These are phyloP conservation scores for Purpureocillium lavendulum DNA, from an alignment of 2,329 filamentous ascomycete genomes.

Conservation along the genomic window DNA sequence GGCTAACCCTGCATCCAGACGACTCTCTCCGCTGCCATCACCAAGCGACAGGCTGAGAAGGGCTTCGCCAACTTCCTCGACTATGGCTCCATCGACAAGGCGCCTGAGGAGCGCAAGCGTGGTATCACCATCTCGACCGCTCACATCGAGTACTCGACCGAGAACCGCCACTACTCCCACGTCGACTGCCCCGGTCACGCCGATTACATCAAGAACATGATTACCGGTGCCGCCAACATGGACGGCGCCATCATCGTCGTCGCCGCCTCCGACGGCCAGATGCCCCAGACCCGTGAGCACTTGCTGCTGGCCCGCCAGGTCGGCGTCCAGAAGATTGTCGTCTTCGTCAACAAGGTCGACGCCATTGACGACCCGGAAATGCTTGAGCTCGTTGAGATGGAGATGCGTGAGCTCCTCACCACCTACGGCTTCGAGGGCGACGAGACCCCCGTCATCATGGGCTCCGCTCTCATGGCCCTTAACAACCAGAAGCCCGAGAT, in stretches of 20 bases:
- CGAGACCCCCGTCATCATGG: constrained; percentile 93
- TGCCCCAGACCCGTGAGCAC: constrained; percentile 99
- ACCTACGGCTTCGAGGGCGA: constrained; percentile 97
- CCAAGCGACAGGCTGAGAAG: constrained; percentile 94
- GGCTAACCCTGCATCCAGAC: constrained; percentile 52
- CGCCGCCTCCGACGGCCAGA: constrained; percentile 96
- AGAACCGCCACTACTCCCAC: constrained; percentile 93
- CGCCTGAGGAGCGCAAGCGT: constrained; percentile 98
- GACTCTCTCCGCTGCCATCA: constrained; percentile 96
- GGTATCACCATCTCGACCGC: constrained; percentile 99
- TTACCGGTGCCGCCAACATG: constrained; percentile 98
- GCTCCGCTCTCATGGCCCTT: constrained; percentile 89
- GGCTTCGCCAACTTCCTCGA: constrained; percentile 91
- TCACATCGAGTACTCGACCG: constrained; percentile 97
- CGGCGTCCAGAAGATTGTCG: constrained; percentile 94
- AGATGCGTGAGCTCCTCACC: constrained; percentile 94
- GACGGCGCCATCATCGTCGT: constrained; percentile 98
- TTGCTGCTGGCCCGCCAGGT: constrained; percentile 96
- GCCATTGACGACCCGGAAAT: constrained; percentile 96
- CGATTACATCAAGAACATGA: constrained; percentile 99
- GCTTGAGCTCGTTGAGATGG: constrained; percentile 99
- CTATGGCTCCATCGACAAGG: constrained; percentile 97
- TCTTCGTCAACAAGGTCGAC: constrained; percentile 99
- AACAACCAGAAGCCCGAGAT: constrained; percentile 83
- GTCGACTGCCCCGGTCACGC: constrained; percentile 99